These are phyloP conservation scores for Patellifolia procumbens DNA, from an alignment of 179 eudicot species.

Conservation along the genomic window DNA sequence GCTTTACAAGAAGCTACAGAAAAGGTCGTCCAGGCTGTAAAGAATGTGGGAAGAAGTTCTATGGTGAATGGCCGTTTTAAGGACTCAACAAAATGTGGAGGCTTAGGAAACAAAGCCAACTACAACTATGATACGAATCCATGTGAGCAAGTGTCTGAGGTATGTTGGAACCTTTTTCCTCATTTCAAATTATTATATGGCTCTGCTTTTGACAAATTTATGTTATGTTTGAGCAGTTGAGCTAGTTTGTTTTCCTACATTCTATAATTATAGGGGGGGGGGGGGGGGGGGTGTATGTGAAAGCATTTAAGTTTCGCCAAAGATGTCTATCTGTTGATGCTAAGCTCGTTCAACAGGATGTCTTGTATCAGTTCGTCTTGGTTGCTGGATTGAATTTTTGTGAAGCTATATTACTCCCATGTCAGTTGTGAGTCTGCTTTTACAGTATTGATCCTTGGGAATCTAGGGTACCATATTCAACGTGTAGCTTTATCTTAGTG, in stretches of 20 bases:
- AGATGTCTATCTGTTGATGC: background rate
- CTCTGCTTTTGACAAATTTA: slow-evolving; percentile 3
- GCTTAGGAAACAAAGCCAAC: slow-evolving; percentile 23
- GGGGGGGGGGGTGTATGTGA: background rate
- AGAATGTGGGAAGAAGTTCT: slow-evolving; percentile 47
- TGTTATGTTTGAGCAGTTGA: background rate
- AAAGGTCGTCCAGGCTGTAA: slow-evolving; percentile 48
- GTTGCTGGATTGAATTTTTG: background rate
- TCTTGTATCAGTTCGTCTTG: background rate
- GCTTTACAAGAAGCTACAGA: slow-evolving; percentile 67
- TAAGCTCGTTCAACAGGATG: background rate
- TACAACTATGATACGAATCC: slow-evolving; percentile 31
- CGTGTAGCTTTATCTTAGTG: too few relatives aligned
- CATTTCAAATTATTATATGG: background rate
- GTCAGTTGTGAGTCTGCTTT: too few relatives aligned
- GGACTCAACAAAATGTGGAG: slow-evolving; percentile 29
- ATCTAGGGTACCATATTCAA: too few relatives aligned
- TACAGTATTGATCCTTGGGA: too few relatives aligned
- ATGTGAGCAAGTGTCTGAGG: slow-evolving; percentile 60
- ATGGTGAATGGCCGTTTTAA: slow-evolving; percentile 43
- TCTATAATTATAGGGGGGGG: too few relatives aligned
- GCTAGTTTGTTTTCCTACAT: background rate
- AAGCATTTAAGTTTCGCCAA: background rate
- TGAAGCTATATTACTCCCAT: too few relatives aligned
- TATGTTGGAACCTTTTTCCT: slow-evolving; percentile 20